phyloP scores from a whole-genome alignment of 2,329 filamentous ascomycete species.

The Trichoderma sp. region DNA sequence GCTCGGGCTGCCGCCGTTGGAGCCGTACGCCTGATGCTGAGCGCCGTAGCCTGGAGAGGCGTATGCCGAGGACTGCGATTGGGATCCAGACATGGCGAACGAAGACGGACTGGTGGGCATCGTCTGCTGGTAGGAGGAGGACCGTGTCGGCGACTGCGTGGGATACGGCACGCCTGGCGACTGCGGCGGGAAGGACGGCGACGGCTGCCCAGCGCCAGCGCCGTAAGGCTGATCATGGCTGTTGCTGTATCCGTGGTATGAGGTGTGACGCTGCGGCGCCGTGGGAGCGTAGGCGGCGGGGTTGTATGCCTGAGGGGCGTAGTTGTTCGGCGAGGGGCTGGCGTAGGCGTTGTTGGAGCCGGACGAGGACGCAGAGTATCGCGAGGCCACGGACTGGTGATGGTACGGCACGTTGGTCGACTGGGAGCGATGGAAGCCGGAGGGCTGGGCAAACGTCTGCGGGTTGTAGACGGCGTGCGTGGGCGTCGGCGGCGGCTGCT shows the following conservation, averaged over 20 bases:
- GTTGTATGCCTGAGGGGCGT: constrained; percentile 59
- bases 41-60: constrained; percentile 42
- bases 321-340: constrained; percentile 46
- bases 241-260: constrained; percentile 52
- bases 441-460: constrained; percentile 56
- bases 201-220: constrained; percentile 29
- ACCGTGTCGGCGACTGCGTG: constrained; percentile 37
- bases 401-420: constrained; percentile 54
- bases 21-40: constrained; percentile 36
- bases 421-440: constrained; percentile 49
- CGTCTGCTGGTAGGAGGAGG: constrained; percentile 47
- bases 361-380: constrained; percentile 43
- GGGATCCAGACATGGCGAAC: constrained; percentile 30
- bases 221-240: constrained; percentile 46
- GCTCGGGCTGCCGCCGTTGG: constrained; percentile 46
- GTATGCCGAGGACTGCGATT: constrained; percentile 40
- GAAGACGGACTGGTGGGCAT: constrained; percentile 43
- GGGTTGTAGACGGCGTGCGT: constrained; percentile 68
- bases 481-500: constrained; percentile 48
- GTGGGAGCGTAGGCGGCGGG: constrained; percentile 60
- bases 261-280: constrained; percentile 54
- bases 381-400: constrained; percentile 45
- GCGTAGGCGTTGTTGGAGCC: constrained; percentile 42
- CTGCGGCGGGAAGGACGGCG: constrained; percentile 43
- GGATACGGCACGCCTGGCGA: constrained; percentile 44